phyloP scores from a whole-genome alignment of 345 rosid genomes.

The Pugionium dolabratum region DNA sequence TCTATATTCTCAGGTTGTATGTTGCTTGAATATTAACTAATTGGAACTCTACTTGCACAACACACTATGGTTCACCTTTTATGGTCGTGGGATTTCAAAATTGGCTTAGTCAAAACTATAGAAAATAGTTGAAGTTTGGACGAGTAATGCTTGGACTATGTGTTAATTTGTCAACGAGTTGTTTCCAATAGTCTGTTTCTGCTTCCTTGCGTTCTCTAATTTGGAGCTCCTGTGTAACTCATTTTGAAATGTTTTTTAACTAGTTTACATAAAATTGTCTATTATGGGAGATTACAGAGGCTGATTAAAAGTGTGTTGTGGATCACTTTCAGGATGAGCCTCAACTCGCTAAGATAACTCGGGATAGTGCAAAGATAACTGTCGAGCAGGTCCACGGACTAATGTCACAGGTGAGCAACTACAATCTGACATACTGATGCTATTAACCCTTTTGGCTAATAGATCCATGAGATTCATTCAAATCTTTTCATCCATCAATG shows the following conservation, averaged over 20 bases:
- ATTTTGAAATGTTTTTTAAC: neutral
- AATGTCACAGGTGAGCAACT: slow-evolving; percentile 84
- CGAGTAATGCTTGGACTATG: neutral
- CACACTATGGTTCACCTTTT: neutral
- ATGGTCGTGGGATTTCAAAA: slow-evolving; percentile 4
- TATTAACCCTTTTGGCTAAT: neutral
- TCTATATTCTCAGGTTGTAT: slow-evolving; percentile 10
- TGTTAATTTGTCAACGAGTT: slow-evolving; percentile 3
- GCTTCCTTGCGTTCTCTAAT: neutral
- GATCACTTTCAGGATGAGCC: slow-evolving; percentile 78
- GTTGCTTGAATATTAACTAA: slow-evolving; percentile 16
- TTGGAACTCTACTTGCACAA: slow-evolving; percentile 16
- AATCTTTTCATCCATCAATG: neutral
- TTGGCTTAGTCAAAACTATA: slow-evolving; percentile 7
- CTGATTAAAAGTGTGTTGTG: slow-evolving; percentile 21
- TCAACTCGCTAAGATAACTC: slow-evolving; percentile 94
- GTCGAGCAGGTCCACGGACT: slow-evolving; percentile 98
- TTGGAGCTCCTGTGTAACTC: neutral
- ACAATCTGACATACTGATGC: neutral
- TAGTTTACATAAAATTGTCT: neutral
- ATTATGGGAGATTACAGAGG: neutral
- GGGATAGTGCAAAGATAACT: slow-evolving; percentile 94
- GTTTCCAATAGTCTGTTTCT: slow-evolving; percentile 8
- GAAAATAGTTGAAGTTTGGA: neutral
- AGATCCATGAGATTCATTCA: slow-evolving; percentile 2